These are phyloP conservation scores for Pythium periplocum DNA, from an alignment of 352 stramenopile genomes.

Conservation along the genomic window DNA sequence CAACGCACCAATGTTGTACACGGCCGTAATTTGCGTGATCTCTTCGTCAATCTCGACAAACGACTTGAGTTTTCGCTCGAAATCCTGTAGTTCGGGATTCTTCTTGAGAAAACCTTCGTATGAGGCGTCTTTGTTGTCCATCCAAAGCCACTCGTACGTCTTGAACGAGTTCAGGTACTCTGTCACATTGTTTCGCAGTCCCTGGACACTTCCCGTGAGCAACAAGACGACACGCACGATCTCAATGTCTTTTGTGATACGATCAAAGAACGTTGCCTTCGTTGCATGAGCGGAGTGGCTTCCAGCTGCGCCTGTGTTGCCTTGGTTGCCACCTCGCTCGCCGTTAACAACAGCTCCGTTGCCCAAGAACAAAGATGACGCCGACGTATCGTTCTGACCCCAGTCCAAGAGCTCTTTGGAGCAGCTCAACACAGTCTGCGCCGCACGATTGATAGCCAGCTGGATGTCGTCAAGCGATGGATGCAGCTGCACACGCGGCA, in stretches of 20 bases:
- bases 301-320: constrained; percentile 10
- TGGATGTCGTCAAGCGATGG: constrained; percentile 97
- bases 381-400: constrained; percentile 72
- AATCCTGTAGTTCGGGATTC: constrained; percentile 94
- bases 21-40: constrained; percentile 80
- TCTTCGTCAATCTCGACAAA: constrained; percentile 95
- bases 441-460: constrained; percentile 96
- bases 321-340: constrained; percentile 8
- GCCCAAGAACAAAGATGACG: background rate
- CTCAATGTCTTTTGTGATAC: constrained; percentile 98
- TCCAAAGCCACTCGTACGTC: constrained; percentile 98
- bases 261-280: constrained; percentile 94
- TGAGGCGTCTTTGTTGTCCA: constrained; percentile 94
- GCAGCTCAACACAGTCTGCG: constrained; percentile 95
- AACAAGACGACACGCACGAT: constrained; percentile 97
- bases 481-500: constrained; percentile 91
- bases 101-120: constrained; percentile 95
- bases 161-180: constrained; percentile 96
- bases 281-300: constrained; percentile 22
- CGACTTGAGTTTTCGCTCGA: constrained; percentile 94
- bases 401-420: constrained; percentile 96
- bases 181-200: constrained; percentile 95
- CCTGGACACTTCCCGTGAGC: constrained; percentile 96
- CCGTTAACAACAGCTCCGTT: no score
- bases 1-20: constrained; percentile 96